A percentile compares a stretch with the other conserved stretches of the same genome.
Evolutionary conservation across 1,139 yeast genomes (phyloP).

Genomic region (Hyphopichia khmerensis): DNA sequence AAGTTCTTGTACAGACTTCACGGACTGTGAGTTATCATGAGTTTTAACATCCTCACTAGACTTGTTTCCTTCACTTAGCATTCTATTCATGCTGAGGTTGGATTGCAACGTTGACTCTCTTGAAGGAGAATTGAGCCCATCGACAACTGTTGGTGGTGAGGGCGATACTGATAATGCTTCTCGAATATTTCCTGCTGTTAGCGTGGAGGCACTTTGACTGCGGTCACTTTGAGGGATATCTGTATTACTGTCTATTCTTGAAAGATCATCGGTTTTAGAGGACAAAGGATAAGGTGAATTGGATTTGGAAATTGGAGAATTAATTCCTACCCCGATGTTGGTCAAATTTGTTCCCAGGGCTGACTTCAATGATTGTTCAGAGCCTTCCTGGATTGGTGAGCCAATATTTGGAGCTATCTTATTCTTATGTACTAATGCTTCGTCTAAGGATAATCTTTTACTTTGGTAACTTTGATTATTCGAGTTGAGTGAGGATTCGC

Average conservation of each 20-base stretch:
- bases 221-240: constrained; percentile 3
- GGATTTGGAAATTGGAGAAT: constrained; percentile 5
- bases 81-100: neutral
- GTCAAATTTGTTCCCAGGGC: constrained; percentile 16
- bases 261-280: constrained; percentile 1
- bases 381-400: constrained; percentile 7
- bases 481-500: constrained; percentile 8
- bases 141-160: constrained; percentile 8
- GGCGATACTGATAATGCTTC: constrained; percentile 7
- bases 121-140: constrained; percentile 9
- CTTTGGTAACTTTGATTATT: constrained; percentile 5
- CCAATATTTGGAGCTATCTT: constrained; percentile 5
- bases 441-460: constrained; percentile 33
- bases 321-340: constrained; percentile 17
- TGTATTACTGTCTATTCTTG: constrained; percentile 7
- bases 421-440: constrained; percentile 18
- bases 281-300: neutral
- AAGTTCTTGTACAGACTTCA: neutral
- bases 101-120: constrained; percentile 2
- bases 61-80: neutral
- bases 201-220: constrained; percentile 7
- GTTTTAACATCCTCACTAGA: neutral
- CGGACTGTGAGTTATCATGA: neutral
- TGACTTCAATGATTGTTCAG: constrained; percentile 2
- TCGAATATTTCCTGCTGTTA: constrained; percentile 1